phyloP scores from a whole-genome alignment of 768 basidiomycete species.

The Xanthoconium purpureum region DNA sequence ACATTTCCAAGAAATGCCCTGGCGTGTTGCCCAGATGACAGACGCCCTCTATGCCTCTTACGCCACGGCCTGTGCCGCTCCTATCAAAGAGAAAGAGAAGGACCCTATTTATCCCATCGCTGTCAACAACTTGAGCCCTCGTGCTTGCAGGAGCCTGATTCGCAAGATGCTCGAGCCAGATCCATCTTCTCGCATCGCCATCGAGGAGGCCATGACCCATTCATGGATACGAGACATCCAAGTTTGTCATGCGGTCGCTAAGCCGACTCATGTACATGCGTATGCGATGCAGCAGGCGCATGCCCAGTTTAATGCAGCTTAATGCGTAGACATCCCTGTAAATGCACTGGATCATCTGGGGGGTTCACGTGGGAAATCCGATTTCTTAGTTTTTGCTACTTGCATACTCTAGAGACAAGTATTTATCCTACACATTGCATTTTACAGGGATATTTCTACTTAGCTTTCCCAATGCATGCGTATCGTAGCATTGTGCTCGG shows the following conservation, averaged over 20 bases:
- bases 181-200: conserved; percentile 67
- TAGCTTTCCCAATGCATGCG: conserved; percentile 7
- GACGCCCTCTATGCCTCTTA: conserved; percentile 85
- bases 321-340: neutral
- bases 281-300: conserved; percentile 58
- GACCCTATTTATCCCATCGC: conserved; percentile 51
- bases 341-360: neutral
- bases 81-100: conserved; percentile 32
- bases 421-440: conserved; percentile 15
- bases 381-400: conserved; percentile 3
- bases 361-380: neutral
- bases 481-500: conserved; percentile 21
- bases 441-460: conserved; percentile 4
- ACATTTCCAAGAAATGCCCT: conserved; percentile 96
- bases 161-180: conserved; percentile 96
- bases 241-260: conserved; percentile 66
- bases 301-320: conserved; percentile 37
- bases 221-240: conserved; percentile 80
- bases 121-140: conserved; percentile 84
- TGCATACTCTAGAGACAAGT: conserved; percentile 16
- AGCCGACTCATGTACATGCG: conserved; percentile 71
- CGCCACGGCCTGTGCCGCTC: conserved; percentile 37
- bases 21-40: conserved; percentile 86
- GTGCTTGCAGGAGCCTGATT: conserved; percentile 77
- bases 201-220: conserved; percentile 79